Percentiles rank a stretch among this genome's conserved stretches.
phyloP scores from a whole-genome alignment of 768 basidiomycete genomes.

The Strobilomyces confusus region DNA sequence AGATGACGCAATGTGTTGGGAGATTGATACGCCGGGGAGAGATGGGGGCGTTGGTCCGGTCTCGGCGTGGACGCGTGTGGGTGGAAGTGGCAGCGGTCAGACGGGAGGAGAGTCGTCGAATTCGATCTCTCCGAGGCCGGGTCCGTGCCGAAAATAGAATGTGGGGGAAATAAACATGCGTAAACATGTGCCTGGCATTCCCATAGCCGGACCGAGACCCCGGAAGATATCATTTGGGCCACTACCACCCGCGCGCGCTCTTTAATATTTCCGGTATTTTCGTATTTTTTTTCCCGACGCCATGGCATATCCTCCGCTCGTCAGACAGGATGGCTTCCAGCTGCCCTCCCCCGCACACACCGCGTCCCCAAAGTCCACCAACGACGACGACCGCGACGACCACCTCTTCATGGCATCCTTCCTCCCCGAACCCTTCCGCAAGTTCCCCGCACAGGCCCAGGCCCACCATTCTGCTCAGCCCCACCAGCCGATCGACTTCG shows the following conservation, averaged over 20 bases:
- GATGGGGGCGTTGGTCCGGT: background rate
- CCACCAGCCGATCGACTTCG: slow-evolving; percentile 46
- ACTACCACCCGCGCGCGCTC: background rate
- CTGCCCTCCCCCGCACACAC: slow-evolving; percentile 44
- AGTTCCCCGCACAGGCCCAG: slow-evolving; percentile 36
- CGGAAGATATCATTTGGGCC: slow-evolving; percentile 19
- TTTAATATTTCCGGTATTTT: background rate
- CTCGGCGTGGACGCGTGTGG: background rate
- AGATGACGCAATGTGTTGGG: background rate
- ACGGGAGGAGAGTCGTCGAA: background rate
- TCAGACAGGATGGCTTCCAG: slow-evolving; percentile 76
- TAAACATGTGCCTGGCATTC: slow-evolving; percentile 26
- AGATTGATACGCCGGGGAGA: background rate
- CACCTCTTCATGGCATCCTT: slow-evolving; percentile 46
- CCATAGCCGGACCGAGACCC: slow-evolving; percentile 34
- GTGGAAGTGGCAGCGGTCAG: background rate
- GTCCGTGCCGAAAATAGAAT: slow-evolving; percentile 16
- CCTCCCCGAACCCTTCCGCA: slow-evolving; percentile 53
- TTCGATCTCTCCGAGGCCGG: slow-evolving; percentile 14
- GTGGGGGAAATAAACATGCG: slow-evolving; percentile 20
- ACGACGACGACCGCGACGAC: slow-evolving; percentile 27
- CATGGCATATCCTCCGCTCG: slow-evolving; percentile 31
- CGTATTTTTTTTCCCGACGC: background rate
- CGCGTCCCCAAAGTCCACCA: slow-evolving; percentile 26
- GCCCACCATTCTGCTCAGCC: slow-evolving; percentile 12